phyloP scores from a whole-genome alignment of 139 green algal genomes.

The Penium margaritaceum region DNA sequence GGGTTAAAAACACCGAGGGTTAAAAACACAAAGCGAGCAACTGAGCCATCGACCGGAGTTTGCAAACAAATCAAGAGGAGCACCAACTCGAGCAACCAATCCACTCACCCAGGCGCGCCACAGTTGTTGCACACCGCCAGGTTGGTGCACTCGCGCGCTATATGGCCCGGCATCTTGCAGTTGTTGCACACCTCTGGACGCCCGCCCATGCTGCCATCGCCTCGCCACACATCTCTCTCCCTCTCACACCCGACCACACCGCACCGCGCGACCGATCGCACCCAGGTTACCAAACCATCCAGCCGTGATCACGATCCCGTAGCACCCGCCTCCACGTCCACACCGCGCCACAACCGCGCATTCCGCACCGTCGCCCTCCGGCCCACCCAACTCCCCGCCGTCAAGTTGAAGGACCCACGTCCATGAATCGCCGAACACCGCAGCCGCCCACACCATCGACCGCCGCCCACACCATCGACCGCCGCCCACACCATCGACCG shows the following conservation, averaged over 20 bases:
- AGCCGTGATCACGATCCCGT: not conserved
- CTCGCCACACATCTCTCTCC: too few species aligned
- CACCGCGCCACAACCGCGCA: too few species aligned
- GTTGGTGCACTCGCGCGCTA: constrained; percentile 33
- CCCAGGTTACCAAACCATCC: not conserved
- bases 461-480: not conserved
- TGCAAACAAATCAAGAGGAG: too few species aligned
- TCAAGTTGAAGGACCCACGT: not conserved
- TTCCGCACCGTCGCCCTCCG: too few species aligned
- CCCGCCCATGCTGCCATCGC: not conserved
- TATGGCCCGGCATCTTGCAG: constrained; percentile 39
- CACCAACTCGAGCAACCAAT: not conserved
- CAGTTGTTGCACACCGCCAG: constrained; percentile 40
- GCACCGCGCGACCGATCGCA: not conserved
- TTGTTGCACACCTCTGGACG: constrained; percentile 29
- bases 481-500: not conserved
- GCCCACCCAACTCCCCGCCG: too few species aligned
- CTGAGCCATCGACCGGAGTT: too few species aligned
- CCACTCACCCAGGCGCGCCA: constrained; percentile 3
- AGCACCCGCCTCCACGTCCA: too few species aligned
- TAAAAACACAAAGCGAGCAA: too few species aligned
- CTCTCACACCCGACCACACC: not conserved
- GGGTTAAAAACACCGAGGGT: too few species aligned
- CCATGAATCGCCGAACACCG: not conserved
- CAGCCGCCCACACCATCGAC: not conserved